These are phyloP conservation scores for Pseudocercospora fijiensis DNA, from an alignment of 2,329 filamentous ascomycete species.

Conservation along the genomic window DNA sequence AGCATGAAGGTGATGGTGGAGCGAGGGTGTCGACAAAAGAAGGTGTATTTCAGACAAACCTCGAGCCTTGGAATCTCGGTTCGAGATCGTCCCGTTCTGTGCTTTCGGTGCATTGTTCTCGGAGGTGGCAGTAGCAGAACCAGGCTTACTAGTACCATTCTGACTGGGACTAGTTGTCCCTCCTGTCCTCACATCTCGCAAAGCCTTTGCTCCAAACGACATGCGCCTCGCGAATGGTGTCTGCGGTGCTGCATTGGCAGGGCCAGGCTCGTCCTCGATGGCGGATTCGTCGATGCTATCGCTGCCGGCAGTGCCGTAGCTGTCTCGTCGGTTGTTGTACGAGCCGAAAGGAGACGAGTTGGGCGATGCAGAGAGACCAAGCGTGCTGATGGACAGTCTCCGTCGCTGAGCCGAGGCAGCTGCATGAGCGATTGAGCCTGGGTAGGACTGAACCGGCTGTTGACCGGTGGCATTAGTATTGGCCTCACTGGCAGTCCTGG, in stretches of 20 bases:
- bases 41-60: slow-evolving; percentile 51
- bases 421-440: slow-evolving; percentile 50
- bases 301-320: slow-evolving; percentile 46
- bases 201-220: slow-evolving; percentile 82
- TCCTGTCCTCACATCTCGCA: slow-evolving; percentile 64
- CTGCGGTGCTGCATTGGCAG: slow-evolving; percentile 40
- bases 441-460: slow-evolving; percentile 35
- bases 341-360: slow-evolving; percentile 46
- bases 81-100: slow-evolving; percentile 48
- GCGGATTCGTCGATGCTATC: slow-evolving; percentile 50
- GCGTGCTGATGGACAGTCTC: slow-evolving; percentile 51
- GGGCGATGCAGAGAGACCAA: slow-evolving; percentile 48
- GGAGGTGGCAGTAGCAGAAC: slow-evolving; percentile 33
- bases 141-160: slow-evolving; percentile 38
- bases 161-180: slow-evolving; percentile 29
- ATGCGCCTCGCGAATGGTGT: slow-evolving; percentile 80
- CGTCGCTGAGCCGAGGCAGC: slow-evolving; percentile 52
- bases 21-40: slow-evolving; percentile 14
- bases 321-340: slow-evolving; percentile 46
- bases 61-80: slow-evolving; percentile 57
- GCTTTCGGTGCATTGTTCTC: slow-evolving; percentile 25
- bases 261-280: slow-evolving; percentile 53
- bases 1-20: slow-evolving; percentile 26
- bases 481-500: slow-evolving; percentile 34
- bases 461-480: slow-evolving; percentile 27